Evolutionary conservation across 1,284 basidiomycete species (phyloP).

Genomic region (Ustilago tritici): DNA sequence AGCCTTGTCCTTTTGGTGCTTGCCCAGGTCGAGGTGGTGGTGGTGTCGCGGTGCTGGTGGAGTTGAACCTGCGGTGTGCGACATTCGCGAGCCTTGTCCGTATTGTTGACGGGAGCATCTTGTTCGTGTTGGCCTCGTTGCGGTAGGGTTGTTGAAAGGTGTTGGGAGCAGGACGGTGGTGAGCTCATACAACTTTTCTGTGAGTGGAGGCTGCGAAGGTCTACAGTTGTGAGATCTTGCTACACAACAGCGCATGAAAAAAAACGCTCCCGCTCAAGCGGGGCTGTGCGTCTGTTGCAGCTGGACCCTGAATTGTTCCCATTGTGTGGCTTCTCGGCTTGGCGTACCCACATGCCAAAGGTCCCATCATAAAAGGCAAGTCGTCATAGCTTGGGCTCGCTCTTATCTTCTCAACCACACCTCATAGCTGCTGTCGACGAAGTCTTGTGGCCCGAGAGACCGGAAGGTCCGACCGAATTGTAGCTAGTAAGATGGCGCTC

Average conservation of each 20-base stretch:
- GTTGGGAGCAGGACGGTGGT: not conserved
- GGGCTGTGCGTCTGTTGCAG: not conserved
- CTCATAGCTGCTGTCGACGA: not conserved
- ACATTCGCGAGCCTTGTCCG: not conserved
- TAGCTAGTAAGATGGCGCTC: conserved; percentile 30
- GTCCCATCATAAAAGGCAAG: not conserved
- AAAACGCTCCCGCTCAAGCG: not conserved
- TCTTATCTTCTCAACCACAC: not conserved
- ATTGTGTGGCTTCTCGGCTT: not conserved
- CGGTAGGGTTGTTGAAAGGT: not conserved
- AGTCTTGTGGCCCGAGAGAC: not conserved
- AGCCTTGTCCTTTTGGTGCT: conserved; percentile 26
- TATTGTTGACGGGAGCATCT: conserved; percentile 17
- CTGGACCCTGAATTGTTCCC: conserved; percentile 22
- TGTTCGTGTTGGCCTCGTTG: not conserved
- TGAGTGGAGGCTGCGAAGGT: not conserved
- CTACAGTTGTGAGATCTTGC: not conserved
- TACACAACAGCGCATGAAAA: not conserved
- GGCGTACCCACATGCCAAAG: not conserved
- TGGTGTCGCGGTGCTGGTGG: conserved; percentile 8
- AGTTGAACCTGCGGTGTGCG: conserved; percentile 2
- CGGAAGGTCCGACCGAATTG: too few species aligned
- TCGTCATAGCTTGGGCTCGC: not conserved
- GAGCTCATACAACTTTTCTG: not conserved
- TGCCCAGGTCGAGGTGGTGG: not conserved